These are phyloP conservation scores for Coelastrella sp. DNA, from an alignment of 139 green algal genomes.

Conservation along the genomic window DNA sequence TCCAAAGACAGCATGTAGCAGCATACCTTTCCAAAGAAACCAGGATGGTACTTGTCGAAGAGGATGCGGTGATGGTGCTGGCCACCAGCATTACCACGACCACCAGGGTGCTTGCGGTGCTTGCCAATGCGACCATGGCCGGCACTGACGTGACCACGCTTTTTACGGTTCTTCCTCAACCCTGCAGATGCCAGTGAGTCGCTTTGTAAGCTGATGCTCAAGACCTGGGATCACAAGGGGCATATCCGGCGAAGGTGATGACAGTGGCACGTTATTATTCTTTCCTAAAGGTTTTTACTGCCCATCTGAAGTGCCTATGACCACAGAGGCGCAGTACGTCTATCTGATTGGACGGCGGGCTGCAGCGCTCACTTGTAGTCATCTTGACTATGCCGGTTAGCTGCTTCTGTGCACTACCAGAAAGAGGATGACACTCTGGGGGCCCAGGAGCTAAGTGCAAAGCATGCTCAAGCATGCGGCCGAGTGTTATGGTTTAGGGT, in stretches of 20 bases:
- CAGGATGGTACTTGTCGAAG: slow-evolving; percentile 99
- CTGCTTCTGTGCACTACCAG: not conserved
- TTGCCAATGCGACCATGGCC: slow-evolving; percentile 99
- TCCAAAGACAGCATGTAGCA: not conserved
- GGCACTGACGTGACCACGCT: slow-evolving; percentile 97
- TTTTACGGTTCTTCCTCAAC: slow-evolving; percentile 98
- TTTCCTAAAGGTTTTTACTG: too few species aligned
- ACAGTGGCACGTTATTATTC: too few species aligned
- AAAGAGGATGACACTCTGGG: slow-evolving; percentile 13
- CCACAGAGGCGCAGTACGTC: too few species aligned
- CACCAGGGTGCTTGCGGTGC: slow-evolving; percentile 98
- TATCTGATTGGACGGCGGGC: slow-evolving; percentile 16
- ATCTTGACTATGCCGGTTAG: slow-evolving; percentile 29
- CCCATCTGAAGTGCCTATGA: too few species aligned
- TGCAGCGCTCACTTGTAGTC: slow-evolving; percentile 42
- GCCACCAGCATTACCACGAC: slow-evolving; percentile 99
- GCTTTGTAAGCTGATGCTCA: not conserved
- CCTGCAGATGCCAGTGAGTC: slow-evolving; percentile 51
- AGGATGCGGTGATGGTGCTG: slow-evolving; percentile 99
- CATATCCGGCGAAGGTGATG: too few species aligned
- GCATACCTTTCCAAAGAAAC: slow-evolving; percentile 96
- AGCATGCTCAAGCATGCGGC: not conserved
- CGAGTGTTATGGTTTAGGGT: not conserved
- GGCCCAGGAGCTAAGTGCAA: not conserved
- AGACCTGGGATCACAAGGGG: not conserved